phyloP scores from a whole-genome alignment of 371 early-diverging fungal genomes.

The Mortierella sp. region DNA sequence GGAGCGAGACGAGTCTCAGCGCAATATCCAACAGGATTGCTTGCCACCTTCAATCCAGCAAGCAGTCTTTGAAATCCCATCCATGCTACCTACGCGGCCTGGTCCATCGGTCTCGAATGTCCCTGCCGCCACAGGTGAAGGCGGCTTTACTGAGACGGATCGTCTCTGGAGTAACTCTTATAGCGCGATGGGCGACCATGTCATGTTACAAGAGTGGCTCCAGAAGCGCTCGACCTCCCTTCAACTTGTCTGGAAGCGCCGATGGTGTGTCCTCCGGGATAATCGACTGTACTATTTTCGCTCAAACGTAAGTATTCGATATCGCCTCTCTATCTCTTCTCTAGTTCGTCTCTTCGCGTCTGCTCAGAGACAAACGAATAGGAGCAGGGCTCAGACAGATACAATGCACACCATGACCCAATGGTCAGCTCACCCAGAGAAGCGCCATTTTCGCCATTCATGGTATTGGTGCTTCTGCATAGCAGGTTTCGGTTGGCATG shows the following conservation, averaged over 20 bases:
- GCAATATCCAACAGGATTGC: too few species aligned
- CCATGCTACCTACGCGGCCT: slow-evolving; percentile 14
- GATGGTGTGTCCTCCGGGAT: slow-evolving; percentile 52
- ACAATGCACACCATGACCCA: slow-evolving; percentile 1
- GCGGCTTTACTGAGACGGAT: not conserved
- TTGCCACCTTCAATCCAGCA: slow-evolving; percentile 15
- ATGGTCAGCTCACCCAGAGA: not conserved
- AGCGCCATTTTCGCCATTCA: too few species aligned
- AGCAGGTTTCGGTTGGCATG: too few species aligned
- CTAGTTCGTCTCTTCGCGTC: too few species aligned
- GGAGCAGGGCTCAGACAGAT: too few species aligned
- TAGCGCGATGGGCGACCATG: slow-evolving; percentile 3
- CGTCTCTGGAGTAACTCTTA: slow-evolving; percentile 8
- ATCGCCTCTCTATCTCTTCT: not conserved
- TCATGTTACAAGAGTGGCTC: slow-evolving; percentile 48
- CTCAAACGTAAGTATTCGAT: slow-evolving; percentile 30
- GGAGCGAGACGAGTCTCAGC: too few species aligned
- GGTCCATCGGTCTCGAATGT: not conserved
- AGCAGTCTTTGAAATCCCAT: slow-evolving; percentile 19
- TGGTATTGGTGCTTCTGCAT: too few species aligned
- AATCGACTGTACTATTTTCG: slow-evolving; percentile 33
- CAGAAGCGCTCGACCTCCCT: slow-evolving; percentile 44
- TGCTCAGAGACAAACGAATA: too few species aligned
- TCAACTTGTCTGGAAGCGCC: slow-evolving; percentile 50
- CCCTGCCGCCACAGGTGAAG: not conserved